A percentile compares a stretch with the other conserved stretches of the same genome.
Evolutionary conservation across 371 early-diverging fungal genomes (phyloP).

Genomic region (Mucor circinelloides): DNA sequence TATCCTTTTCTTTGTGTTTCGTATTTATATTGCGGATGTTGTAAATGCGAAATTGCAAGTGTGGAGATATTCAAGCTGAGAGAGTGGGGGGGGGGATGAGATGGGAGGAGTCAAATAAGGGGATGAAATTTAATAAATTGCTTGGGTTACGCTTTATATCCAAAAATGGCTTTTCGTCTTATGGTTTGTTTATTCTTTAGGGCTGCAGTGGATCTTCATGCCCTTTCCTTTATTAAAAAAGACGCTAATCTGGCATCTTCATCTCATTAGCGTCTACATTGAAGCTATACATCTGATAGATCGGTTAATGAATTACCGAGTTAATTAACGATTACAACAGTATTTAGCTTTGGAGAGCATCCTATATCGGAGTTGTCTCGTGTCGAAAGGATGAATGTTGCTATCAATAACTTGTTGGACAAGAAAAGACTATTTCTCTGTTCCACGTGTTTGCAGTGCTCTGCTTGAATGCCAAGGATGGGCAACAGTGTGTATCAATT

Average conservation of each 20-base stretch:
- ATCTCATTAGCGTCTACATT: not conserved
- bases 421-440: not conserved
- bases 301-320: not conserved
- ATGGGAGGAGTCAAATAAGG: slow-evolving; percentile 1
- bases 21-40: slow-evolving; percentile 3
- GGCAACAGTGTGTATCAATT: not conserved
- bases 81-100: not conserved
- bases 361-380: not conserved
- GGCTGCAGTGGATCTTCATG: not conserved
- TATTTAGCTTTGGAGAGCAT: not conserved
- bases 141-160: not conserved
- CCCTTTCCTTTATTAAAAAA: not conserved
- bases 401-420: not conserved
- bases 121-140: not conserved
- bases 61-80: not conserved
- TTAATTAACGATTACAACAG: not conserved
- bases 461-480: not conserved
- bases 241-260: not conserved
- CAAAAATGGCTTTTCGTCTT: not conserved
- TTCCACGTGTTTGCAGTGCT: not conserved
- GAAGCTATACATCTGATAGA: not conserved
- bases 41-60: slow-evolving; percentile 1
- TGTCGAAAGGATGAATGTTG: not conserved
- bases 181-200: not conserved
- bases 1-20: slow-evolving; percentile 4